A percentile compares a stretch with the other conserved stretches of the same genome.
These are phyloP conservation scores for Plasmodium gallinaceum DNA, from an alignment of 169 alveolate genomes.

Conservation along the genomic window DNA sequence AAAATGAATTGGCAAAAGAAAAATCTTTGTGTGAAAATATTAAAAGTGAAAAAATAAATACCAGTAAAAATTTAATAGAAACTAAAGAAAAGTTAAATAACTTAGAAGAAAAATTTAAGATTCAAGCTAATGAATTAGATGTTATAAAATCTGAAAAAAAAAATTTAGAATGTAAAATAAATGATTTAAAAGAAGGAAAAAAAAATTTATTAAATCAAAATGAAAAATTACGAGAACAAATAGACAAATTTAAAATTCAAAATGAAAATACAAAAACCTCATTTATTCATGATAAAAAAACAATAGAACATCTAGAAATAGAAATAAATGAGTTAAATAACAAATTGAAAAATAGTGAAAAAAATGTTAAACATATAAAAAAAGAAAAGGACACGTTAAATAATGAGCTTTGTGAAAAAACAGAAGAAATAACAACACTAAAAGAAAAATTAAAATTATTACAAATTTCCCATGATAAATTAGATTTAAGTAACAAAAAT, in stretches of 20 bases:
- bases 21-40: constrained; percentile 51
- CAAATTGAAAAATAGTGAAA: constrained; percentile 88
- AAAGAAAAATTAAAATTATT: constrained; percentile 91
- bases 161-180: constrained; percentile 65
- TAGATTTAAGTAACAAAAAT: constrained; percentile 87
- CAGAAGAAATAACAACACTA: constrained; percentile 87
- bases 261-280: constrained; percentile 87
- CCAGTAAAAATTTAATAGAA: constrained; percentile 90
- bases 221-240: constrained; percentile 84
- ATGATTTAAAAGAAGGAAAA: constrained; percentile 88
- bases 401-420: constrained; percentile 90
- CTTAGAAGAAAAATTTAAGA: constrained; percentile 85
- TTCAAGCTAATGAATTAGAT: constrained; percentile 81
- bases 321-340: constrained; percentile 89
- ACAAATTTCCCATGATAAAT: constrained; percentile 88
- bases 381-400: constrained; percentile 83
- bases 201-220: constrained; percentile 83
- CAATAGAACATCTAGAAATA: constrained; percentile 88
- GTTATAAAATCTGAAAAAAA: constrained; percentile 69
- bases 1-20: constrained; percentile 65
- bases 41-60: constrained; percentile 90
- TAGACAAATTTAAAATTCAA: constrained; percentile 87
- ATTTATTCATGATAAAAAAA: constrained; percentile 86
- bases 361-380: constrained; percentile 88
- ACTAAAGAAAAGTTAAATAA: constrained; percentile 89